Conservation (phyloP, 2,329 filamentous ascomycete genomes). For the Nothomitra cinnamomea region DNA sequence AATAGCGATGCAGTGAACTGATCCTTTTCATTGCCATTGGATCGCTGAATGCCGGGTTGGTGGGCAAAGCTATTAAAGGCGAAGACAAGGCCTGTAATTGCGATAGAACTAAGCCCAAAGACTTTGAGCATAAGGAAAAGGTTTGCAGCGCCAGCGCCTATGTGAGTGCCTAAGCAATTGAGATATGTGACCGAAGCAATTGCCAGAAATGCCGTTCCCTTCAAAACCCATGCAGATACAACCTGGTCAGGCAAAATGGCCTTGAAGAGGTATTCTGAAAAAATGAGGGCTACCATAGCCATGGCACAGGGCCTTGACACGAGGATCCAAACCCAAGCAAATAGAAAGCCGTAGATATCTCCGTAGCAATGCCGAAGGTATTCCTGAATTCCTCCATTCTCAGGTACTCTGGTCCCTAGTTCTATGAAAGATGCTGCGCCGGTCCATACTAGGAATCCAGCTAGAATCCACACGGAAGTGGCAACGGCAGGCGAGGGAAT, state of each 20-base stretch:
- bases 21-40: constrained; percentile 20
- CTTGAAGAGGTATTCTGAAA: constrained; percentile 33
- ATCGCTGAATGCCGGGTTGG: not conserved
- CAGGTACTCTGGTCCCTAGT: constrained; percentile 43
- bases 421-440: constrained; percentile 45
- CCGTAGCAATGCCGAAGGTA: constrained; percentile 45
- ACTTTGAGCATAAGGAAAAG: constrained; percentile 22
- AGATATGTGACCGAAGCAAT: constrained; percentile 24
- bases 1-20: no score
- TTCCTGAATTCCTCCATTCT: constrained; percentile 46
- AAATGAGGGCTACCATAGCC: constrained; percentile 47
- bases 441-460: constrained; percentile 45
- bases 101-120: not conserved
- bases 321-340: constrained; percentile 49
- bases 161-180: constrained; percentile 27
- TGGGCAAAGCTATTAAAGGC: not conserved
- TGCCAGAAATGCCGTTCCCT: constrained; percentile 21
- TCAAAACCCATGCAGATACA: constrained; percentile 27
- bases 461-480: constrained; percentile 42
- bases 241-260: constrained; percentile 38
- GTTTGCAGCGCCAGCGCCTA: constrained; percentile 24
- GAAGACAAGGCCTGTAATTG: not conserved
- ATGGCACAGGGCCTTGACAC: constrained; percentile 47
- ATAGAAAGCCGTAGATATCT: constrained; percentile 42
- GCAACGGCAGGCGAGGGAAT: constrained; percentile 43